Evolutionary conservation across 1,284 basidiomycete genomes (phyloP).

Genomic region (Cryptococcus sp.): DNA sequence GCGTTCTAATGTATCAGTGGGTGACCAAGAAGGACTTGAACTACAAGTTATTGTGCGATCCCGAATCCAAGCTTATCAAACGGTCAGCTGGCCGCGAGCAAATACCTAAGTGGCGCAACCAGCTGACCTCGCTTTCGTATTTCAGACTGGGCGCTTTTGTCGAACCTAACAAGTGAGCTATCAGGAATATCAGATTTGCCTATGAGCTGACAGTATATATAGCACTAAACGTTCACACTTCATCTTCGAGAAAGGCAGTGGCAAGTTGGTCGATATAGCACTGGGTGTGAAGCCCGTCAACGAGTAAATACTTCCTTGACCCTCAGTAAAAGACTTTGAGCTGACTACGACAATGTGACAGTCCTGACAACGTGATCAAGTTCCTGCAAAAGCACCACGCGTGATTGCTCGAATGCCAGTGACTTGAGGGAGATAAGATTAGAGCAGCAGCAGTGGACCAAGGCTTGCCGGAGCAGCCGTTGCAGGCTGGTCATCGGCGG

Average conservation of each 20-base stretch:
- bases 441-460: too few relatives aligned
- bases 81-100: conserved; percentile 54
- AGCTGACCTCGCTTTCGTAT: conserved; percentile 1
- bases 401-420: not conserved
- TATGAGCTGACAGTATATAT: conserved; percentile 4
- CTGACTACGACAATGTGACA: not conserved
- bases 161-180: conserved; percentile 60
- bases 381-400: conserved; percentile 15
- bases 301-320: conserved; percentile 42
- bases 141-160: conserved; percentile 71
- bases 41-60: conserved; percentile 85
- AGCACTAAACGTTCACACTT: conserved; percentile 85
- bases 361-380: conserved; percentile 17
- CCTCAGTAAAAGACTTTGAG: not conserved
- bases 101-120: too few relatives aligned
- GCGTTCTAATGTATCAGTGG: conserved; percentile 36
- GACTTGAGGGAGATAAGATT: too few relatives aligned
- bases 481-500: too few relatives aligned
- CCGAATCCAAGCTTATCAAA: conserved; percentile 73
- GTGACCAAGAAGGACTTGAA: conserved; percentile 69
- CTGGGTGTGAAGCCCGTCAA: conserved; percentile 80
- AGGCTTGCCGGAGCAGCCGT: too few relatives aligned
- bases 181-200: not conserved
- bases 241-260: conserved; percentile 78
- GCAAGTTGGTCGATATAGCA: conserved; percentile 77